phyloP scores from a whole-genome alignment of 805 yeast genomes.

The Cyberlindnera lachancei region DNA sequence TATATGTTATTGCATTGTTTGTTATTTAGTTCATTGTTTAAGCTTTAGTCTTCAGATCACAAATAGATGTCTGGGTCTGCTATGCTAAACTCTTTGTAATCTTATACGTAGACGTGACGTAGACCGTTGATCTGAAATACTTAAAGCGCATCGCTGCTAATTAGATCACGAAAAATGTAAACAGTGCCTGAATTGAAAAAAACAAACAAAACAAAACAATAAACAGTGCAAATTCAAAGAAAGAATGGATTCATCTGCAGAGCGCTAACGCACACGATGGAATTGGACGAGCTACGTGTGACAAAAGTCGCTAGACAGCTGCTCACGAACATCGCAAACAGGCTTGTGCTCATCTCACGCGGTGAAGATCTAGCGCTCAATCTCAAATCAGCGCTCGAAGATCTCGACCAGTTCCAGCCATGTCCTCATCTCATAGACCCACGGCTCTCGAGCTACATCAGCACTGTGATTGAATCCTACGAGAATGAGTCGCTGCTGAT shows the following conservation, averaged over 20 bases:
- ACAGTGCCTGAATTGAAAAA: neutral
- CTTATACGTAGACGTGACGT: too few relatives aligned
- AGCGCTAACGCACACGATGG: constrained; percentile 7
- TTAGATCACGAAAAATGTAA: too few relatives aligned
- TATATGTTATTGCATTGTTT: too few relatives aligned
- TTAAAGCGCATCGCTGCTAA: too few relatives aligned
- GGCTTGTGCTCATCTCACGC: neutral
- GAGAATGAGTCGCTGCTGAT: too few relatives aligned
- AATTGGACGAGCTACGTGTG: constrained; percentile 13
- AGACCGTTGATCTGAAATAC: too few relatives aligned
- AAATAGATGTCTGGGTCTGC: too few relatives aligned
- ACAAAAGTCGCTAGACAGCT: constrained; percentile 13
- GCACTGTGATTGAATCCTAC: neutral
- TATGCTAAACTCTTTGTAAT: too few relatives aligned
- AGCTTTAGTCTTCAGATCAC: too few relatives aligned
- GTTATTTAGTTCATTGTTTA: too few relatives aligned
- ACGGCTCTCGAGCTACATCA: constrained; percentile 19
- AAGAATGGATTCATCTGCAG: neutral
- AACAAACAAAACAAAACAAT: constrained; percentile 2
- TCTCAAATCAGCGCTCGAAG: constrained; percentile 3
- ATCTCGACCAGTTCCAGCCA: constrained; percentile 44
- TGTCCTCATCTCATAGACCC: constrained; percentile 45
- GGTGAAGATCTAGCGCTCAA: neutral
- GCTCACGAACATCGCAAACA: constrained; percentile 1
- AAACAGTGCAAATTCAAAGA: neutral